Evolutionary conservation across 768 basidiomycete genomes (phyloP), one percentile per base, ranked within the genome.

Genomic region (Plicaturopsis crispa): DNA sequence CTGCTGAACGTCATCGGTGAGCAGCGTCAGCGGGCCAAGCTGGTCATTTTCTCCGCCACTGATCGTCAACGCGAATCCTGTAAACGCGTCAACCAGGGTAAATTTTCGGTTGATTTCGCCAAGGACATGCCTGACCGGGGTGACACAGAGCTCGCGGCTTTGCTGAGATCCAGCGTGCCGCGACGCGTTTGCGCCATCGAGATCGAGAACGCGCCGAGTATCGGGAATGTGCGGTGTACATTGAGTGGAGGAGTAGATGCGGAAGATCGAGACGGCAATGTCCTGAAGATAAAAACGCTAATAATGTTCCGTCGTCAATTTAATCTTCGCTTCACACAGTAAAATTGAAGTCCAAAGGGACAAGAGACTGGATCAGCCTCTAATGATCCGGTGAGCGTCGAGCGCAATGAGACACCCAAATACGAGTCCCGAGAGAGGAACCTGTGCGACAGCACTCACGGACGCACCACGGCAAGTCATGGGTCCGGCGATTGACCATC

Each of bases 11-110:
- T 81, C 67, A 16, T 59, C 50, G 1, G 79, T 70, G 23, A 62
- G 59, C 28, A 78, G 68, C 0, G 63, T 59, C 7, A 73, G 53
- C 3, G 70, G 61, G 30, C 56, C 53, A 36, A 13, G 42, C 16
- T 40, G 24, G n/a, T 51, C 46, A 12, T 58, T 59, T 40, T 67
- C 62, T 5, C 67, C 71, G 7, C 70, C 60, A 17, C 61, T 65
- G 36, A 84, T 63, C 1, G 69, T 73, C n/a, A 84, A 55, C 13
- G 57, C 63, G 39, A 82, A 67, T 12, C 72, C 80, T 81, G 44
- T 23, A 28, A 30, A 11, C 14, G 38, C 12, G 39, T 40, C n/a
- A 22, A 26, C n/a, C n/a, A n/a, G n/a, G n/a, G n/a, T n/a, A n/a
- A n/a, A n/a, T n/a, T n/a, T n/a, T n/a, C n/a, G n/a, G 31, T 40